Evolutionary conservation across 2,329 filamentous ascomycete genomes (phyloP).

Genomic region (Metarhizium robertsii): DNA sequence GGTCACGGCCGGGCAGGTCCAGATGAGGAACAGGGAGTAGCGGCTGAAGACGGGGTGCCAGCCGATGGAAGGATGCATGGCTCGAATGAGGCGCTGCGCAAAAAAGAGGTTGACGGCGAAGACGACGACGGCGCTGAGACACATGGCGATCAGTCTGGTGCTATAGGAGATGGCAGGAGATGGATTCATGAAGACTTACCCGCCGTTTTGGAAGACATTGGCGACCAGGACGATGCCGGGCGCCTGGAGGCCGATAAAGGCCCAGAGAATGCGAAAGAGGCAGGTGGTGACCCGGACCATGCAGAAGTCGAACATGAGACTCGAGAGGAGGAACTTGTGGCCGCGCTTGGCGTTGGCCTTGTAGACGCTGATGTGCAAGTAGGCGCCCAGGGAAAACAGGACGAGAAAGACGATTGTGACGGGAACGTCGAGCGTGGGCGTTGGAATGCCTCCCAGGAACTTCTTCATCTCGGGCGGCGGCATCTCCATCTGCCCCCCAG

Average conservation of each 20-base stretch:
- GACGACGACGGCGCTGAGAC: slow-evolving; percentile 20
- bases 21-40: slow-evolving; percentile 12
- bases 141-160: background rate
- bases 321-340: slow-evolving; percentile 29
- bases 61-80: slow-evolving; percentile 25
- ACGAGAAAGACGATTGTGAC: slow-evolving; percentile 15
- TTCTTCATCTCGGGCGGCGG: background rate
- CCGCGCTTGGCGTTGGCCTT: slow-evolving; percentile 19
- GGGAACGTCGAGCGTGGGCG: slow-evolving; percentile 11
- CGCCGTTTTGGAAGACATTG: slow-evolving; percentile 26
- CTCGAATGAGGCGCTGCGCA: slow-evolving; percentile 27
- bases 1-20: slow-evolving; percentile 19
- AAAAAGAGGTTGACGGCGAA: slow-evolving; percentile 30
- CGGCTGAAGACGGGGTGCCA: slow-evolving; percentile 22
- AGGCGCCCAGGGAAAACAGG: slow-evolving; percentile 14
- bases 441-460: slow-evolving; percentile 6
- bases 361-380: slow-evolving; percentile 16
- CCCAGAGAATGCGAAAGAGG: slow-evolving; percentile 26
- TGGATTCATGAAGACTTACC: slow-evolving; percentile 9
- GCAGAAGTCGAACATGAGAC: slow-evolving; percentile 26
- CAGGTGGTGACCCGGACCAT: slow-evolving; percentile 24
- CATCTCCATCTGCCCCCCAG: background rate
- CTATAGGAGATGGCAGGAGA: background rate
- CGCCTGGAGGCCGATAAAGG: slow-evolving; percentile 11
- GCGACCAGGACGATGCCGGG: slow-evolving; percentile 22